A percentile compares a stretch with the other conserved stretches of the same genome.
These are phyloP conservation scores for Hypoxylon lenormandii DNA, from an alignment of 495 filamentous ascomycete genomes.

Conservation along the genomic window DNA sequence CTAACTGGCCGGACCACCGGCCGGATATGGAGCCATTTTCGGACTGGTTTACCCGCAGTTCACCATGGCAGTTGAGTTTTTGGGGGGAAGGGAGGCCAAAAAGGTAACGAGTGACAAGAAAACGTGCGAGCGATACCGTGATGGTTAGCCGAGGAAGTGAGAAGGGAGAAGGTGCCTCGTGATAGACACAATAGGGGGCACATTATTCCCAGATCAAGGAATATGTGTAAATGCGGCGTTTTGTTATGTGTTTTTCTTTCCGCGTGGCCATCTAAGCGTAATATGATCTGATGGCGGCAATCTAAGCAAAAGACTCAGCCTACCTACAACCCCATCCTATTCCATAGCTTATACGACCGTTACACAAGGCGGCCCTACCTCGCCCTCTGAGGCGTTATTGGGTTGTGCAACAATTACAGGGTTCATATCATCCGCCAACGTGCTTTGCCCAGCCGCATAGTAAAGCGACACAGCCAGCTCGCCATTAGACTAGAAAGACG, in stretches of 20 bases:
- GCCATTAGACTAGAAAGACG: not conserved
- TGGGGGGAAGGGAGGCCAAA: too few relatives aligned
- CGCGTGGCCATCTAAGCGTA: slow-evolving; percentile 29
- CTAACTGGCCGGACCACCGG: slow-evolving; percentile 2
- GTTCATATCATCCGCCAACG: slow-evolving; percentile 22
- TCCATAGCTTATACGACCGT: slow-evolving; percentile 28
- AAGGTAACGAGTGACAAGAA: too few relatives aligned
- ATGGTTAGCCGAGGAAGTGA: not conserved
- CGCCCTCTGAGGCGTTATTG: slow-evolving; percentile 15
- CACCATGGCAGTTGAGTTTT: too few relatives aligned
- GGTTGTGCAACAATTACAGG: slow-evolving; percentile 28
- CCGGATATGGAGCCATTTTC: slow-evolving; percentile 29
- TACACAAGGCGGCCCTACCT: slow-evolving; percentile 23
- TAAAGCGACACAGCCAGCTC: slow-evolving; percentile 21
- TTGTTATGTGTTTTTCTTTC: not conserved
- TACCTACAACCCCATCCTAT: not conserved
- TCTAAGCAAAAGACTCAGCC: slow-evolving; percentile 15
- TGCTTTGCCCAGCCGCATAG: slow-evolving; percentile 16
- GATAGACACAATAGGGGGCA: slow-evolving; percentile 1
- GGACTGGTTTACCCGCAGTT: slow-evolving; percentile 16
- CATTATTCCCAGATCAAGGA: slow-evolving; percentile 1
- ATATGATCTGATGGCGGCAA: slow-evolving; percentile 35
- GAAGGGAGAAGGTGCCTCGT: not conserved
- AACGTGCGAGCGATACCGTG: too few relatives aligned
- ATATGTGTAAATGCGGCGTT: slow-evolving; percentile 19